Base-by-base conservation (phyloP, 805 yeast genomes). In the Henningerozyma blattae region DNA sequence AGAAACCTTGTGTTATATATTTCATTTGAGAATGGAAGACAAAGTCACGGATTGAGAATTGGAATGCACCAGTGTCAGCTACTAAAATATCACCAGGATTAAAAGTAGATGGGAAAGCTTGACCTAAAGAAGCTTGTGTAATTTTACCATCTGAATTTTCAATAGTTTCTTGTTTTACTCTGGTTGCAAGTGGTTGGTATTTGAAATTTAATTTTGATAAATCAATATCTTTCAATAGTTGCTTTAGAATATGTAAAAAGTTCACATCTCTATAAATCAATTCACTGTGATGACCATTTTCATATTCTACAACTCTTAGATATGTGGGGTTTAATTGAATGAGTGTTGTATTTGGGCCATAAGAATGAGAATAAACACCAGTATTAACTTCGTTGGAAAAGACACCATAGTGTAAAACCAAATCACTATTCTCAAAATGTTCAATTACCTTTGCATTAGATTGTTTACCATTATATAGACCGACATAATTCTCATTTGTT, bases 41-140 rank as follows among this genome's bases (percentile, higher is more conserved):
- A 22, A 79, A 51, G 47, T 81, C 89, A 20, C 83, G 73, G 29
- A 79, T 51, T 6, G 79, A 87, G 60, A 83, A 85, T 65, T 78
- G 75, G 51, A 82, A 71, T 2, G 94, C 76, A 33, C 95, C 86
- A 2, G 94, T 81, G 43, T 87, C 96, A 35, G 75, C 70, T 27
- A 87, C 65, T n/a, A 86, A 50, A 16, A 75, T 66, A 52, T 86
- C 95, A 45, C 73, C 68, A 18, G 77, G 75, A 46, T 64, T 59
- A 30, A 81, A 50, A 50, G 60, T 64, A 27, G 56, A 39, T 44
- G 60, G 59, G 31, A 77, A 43, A 15, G 52, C 48, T 32, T 57
- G 51, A 18, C 70, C 56, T 26, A 77, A 44, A 24, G 48, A 50
- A 12, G 65, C 60, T 50, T 74, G 77, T 1, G 73, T 71, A 36